Evolutionary conservation across 1,139 yeast genomes (phyloP).

Genomic region (Suhomyces maxii): DNA sequence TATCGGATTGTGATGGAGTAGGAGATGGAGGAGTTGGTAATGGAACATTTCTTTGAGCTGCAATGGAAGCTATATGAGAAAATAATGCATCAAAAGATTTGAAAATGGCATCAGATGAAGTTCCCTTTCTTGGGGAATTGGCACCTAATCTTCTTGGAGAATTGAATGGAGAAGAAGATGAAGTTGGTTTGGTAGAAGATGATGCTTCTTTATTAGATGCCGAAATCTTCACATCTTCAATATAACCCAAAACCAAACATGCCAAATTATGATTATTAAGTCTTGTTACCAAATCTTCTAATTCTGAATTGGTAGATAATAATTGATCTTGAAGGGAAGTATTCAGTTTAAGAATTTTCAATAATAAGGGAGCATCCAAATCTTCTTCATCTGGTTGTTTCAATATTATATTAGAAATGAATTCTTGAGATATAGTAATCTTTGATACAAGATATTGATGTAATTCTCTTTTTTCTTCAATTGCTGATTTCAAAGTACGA

Average conservation of each 20-base stretch:
- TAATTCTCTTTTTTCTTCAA: slow-evolving; percentile 34
- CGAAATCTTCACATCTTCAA: slow-evolving; percentile 41
- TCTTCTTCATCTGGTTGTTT: slow-evolving; percentile 20
- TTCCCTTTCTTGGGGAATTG: slow-evolving; percentile 7
- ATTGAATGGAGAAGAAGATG: slow-evolving; percentile 8
- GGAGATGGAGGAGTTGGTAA: slow-evolving; percentile 48
- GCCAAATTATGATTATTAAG: slow-evolving; percentile 45
- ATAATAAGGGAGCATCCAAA: slow-evolving; percentile 24
- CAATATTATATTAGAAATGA: slow-evolving; percentile 30
- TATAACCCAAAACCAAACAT: slow-evolving; percentile 46
- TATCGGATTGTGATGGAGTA: slow-evolving; percentile 20
- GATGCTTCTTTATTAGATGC: slow-evolving; percentile 9
- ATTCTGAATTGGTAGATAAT: slow-evolving; percentile 28
- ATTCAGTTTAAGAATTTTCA: slow-evolving; percentile 37
- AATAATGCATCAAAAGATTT: slow-evolving; percentile 46
- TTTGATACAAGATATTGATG: slow-evolving; percentile 36
- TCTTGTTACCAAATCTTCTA: slow-evolving; percentile 28
- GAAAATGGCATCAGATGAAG: slow-evolving; percentile 11
- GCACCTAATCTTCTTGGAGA: slow-evolving; percentile 11
- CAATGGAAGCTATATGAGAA: slow-evolving; percentile 53
- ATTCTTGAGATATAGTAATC: slow-evolving; percentile 36
- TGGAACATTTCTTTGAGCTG: slow-evolving; percentile 50
- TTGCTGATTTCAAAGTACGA: slow-evolving; percentile 27
- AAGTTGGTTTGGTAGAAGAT: background rate
- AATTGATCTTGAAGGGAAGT: slow-evolving; percentile 36